Evolutionary conservation across 208 protist genomes (phyloP), one percentile per base, ranked within the genome.

Genomic region (Wallacemonas sp.): DNA sequence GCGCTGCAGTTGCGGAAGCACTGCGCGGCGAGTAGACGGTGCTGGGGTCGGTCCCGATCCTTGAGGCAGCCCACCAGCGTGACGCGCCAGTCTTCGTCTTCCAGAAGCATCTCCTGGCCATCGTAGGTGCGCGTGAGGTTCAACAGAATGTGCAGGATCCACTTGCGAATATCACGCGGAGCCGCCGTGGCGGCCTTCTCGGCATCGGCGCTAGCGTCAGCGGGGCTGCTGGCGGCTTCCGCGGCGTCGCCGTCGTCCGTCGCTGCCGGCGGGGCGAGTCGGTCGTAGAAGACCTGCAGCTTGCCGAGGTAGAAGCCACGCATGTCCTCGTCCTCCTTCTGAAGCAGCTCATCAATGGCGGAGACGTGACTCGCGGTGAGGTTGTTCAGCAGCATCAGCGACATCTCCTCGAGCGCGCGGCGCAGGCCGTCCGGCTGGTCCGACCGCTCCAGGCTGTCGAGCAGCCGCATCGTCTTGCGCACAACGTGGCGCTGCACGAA

Each of bases 381-480:
- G 66, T 95, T 95, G 72, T 82, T 95, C 9, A 95, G 75, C 36
- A 95, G 76, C 78, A 95, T 95, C 30, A 95, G 66, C 58, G 84
- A 80, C 74, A 95, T 72, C 80, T 95, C 85, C 76, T 90, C 65
- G 29, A 92, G 34, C 12, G 72, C 70, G 32, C 79, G 79, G 44
- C 76, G 58, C 33, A 78, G 76, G 19, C 74, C 30, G 27, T 70
- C 58, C 14, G 70, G 39, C 32, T 74, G 60, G 21, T 54, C 68
- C 26, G 80, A 81, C 29, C 58, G 55, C 47, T 89, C 78, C 34
- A 94, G 65, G 23, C 73, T 78, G 65, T 92, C 85, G 12, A 95
- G 76, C 61, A 93, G 68, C 1, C 85, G 89, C 86, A 95, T 92
- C 36, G 83, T 68, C 68, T 85, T 85, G 46, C 77, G 82, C 27